Base-by-base conservation (phyloP, 2,329 filamentous ascomycete species). In the Clarireedia sp. region DNA sequence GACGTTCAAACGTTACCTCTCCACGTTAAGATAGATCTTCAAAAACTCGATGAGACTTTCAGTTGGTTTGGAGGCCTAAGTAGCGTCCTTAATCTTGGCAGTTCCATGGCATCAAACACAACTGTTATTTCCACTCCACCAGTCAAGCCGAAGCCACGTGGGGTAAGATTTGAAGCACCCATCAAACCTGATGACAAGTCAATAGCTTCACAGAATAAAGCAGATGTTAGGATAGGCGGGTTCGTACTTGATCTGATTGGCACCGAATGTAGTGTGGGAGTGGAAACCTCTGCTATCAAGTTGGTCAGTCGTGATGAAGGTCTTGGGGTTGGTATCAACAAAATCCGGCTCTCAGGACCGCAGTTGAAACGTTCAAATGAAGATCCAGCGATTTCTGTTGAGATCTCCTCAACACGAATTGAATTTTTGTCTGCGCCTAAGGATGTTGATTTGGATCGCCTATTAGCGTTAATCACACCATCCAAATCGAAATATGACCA, bases 1-100 rank as follows among this genome's bases (percentile, higher is more conserved):
- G 82, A 87, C 33, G 68, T 96, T 14, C 81, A 83, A 51, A 95
- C 90, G 0, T 76, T 95, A 9, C 90, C 91, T 5, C 70, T 96
- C 1, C 81, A 85, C 57, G 69, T 96, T 9, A 80, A 84, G 55
- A 72, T 97, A 41, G 89, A 97, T 66, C 73, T 96, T 16, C 85
- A 86, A 60, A 81, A 82, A 54, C 73, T 97, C 21, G 94, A 97
- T 63, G 90, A 96, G 64, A 89, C 89, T 0, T 83, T 97, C 57
- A 82, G 83, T 55, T 90, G 89, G 78, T 91, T 96, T 70, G 94
- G 94, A 37, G 94, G 94, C 0, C 75, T 99, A 44, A 96, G 91
- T 69, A 90, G 90, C 61, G 86, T 99, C 51, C 74, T 99, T 44
- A 95, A 94, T 64, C 81, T 96, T 68, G 89, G 90, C 59, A 87